Evolutionary conservation across 331 rosid genomes (phyloP).

Genomic region (Ulmus americana): DNA sequence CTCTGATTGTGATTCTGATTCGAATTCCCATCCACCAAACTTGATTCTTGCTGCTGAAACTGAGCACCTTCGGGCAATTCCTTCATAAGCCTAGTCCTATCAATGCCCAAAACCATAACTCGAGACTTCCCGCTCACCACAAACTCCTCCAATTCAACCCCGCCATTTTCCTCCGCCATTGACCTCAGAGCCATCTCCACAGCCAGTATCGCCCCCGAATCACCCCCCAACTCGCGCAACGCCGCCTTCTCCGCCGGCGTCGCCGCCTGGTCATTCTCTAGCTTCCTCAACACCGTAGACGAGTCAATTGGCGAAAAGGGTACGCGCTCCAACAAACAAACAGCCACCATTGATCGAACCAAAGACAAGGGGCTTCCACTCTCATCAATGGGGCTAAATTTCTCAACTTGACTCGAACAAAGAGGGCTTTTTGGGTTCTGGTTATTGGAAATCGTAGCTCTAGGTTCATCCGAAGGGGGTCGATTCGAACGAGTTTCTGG

Average conservation of each 20-base stretch:
- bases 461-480: constrained; percentile 19
- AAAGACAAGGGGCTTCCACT: constrained; percentile 48
- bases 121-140: constrained; percentile 83
- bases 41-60: constrained; percentile 41
- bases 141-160: constrained; percentile 80
- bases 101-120: constrained; percentile 67
- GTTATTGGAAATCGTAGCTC: constrained; percentile 25
- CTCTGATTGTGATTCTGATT: constrained; percentile 44
- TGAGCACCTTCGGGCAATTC: constrained; percentile 74
- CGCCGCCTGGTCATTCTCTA: constrained; percentile 62
- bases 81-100: constrained; percentile 64
- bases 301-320: constrained; percentile 85
- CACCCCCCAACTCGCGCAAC: constrained; percentile 73
- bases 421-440: constrained; percentile 23
- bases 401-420: constrained; percentile 20
- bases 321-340: constrained; percentile 61
- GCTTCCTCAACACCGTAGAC: constrained; percentile 68
- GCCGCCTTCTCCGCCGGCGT: constrained; percentile 57
- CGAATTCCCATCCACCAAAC: constrained; percentile 39
- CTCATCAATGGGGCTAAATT: constrained; percentile 32
- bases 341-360: constrained; percentile 79
- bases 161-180: constrained; percentile 70
- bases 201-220: constrained; percentile 64
- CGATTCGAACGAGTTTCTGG: constrained; percentile 26
- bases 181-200: constrained; percentile 92